Evolutionary conservation across 805 yeast species (phyloP).

Genomic region (Sporopachydermia lactativora): DNA sequence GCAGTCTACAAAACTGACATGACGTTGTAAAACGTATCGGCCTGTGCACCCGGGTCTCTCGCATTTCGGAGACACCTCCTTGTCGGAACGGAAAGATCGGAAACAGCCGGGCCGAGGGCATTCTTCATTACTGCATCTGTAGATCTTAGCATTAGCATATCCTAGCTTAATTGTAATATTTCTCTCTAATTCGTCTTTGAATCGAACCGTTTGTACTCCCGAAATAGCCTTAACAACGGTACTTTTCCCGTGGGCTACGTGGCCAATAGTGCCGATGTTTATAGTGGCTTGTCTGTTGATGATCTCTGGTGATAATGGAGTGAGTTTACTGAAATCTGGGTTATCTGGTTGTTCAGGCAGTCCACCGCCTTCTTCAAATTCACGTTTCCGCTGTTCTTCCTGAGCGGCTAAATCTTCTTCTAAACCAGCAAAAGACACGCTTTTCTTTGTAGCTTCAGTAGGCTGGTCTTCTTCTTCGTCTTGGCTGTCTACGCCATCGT

Average conservation of each 20-base stretch:
- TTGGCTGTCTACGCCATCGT: constrained; percentile 25
- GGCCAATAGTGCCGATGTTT: constrained; percentile 95
- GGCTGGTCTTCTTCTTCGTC: constrained; percentile 26
- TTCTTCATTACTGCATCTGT: constrained; percentile 72
- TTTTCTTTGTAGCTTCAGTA: constrained; percentile 37
- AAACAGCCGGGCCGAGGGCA: constrained; percentile 94
- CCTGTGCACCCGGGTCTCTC: constrained; percentile 80
- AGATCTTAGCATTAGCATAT: constrained; percentile 97
- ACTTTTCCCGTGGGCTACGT: constrained; percentile 91
- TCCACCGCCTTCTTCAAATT: constrained; percentile 97
- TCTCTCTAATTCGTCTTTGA: constrained; percentile 98
- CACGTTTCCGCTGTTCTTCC: constrained; percentile 66
- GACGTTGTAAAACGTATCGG: constrained; percentile 82
- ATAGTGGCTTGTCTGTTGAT: constrained; percentile 98
- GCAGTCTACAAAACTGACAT: constrained; percentile 97
- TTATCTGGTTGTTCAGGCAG: constrained; percentile 90
- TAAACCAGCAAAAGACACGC: constrained; percentile 69
- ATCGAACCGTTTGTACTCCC: constrained; percentile 97
- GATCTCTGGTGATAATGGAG: constrained; percentile 88
- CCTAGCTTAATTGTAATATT: constrained; percentile 97
- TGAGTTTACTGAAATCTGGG: constrained; percentile 69
- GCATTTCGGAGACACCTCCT: constrained; percentile 89
- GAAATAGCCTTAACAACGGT: constrained; percentile 94
- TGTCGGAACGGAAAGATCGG: constrained; percentile 86
- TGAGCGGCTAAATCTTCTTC: constrained; percentile 50